phyloP scores from a whole-genome alignment of 106 monocot genomes.

The Narthecium ossifragum region DNA sequence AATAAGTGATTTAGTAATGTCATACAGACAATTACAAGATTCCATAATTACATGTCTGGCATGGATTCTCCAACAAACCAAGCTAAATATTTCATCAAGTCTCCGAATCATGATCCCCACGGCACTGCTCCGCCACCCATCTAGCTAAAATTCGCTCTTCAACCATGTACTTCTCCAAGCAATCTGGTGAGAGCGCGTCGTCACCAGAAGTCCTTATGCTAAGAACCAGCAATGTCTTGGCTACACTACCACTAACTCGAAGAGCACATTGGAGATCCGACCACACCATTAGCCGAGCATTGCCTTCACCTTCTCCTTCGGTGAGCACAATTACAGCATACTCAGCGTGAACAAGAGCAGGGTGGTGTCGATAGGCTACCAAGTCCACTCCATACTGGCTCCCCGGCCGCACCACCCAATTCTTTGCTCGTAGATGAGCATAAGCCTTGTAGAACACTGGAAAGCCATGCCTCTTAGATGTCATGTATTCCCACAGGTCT shows the following conservation, averaged over 20 bases:
- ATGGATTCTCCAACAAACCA: too few relatives aligned
- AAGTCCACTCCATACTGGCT: conserved; percentile 68
- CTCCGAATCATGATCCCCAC: conserved; percentile 11
- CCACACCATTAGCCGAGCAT: conserved; percentile 34
- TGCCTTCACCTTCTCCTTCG: conserved; percentile 10
- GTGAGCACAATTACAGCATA: conserved; percentile 40
- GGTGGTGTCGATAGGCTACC: conserved; percentile 80
- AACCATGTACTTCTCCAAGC: conserved; percentile 28
- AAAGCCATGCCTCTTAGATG: conserved; percentile 14
- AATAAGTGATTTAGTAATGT: too few relatives aligned
- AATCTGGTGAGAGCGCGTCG: conserved; percentile 4
- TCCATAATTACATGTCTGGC: too few relatives aligned
- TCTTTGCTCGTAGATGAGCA: conserved; percentile 60
- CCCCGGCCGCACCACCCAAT: conserved; percentile 66
- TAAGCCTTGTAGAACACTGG: conserved; percentile 55
- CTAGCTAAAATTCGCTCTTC: conserved; percentile 32
- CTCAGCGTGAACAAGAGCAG: conserved; percentile 66
- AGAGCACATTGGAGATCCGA: conserved; percentile 50
- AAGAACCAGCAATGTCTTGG: conserved; percentile 40
- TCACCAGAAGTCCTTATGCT: conserved; percentile 7
- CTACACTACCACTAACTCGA: conserved; percentile 61
- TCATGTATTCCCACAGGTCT: conserved; percentile 49
- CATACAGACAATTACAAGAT: too few relatives aligned
- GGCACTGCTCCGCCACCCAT: conserved; percentile 40
- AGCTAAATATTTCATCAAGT: too few relatives aligned